A percentile compares a stretch with the other conserved stretches of the same genome.
phyloP scores from a whole-genome alignment of 805 yeast genomes.

The Candida coquimbonensis region DNA sequence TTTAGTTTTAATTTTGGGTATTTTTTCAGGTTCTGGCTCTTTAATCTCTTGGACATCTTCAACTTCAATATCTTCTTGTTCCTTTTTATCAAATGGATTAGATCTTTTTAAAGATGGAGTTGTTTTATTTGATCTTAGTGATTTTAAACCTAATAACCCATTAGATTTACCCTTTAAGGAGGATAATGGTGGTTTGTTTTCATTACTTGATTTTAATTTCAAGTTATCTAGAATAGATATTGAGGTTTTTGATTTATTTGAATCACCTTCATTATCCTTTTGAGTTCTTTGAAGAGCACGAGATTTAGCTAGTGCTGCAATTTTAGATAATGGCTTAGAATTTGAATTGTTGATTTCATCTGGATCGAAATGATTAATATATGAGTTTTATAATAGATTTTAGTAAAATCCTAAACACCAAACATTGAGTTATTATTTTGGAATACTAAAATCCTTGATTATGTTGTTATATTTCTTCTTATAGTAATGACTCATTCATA shows the following conservation, averaged over 20 bases:
- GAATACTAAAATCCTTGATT: neutral
- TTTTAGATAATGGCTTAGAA: slow-evolving; percentile 13
- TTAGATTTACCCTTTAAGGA: neutral
- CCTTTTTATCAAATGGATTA: slow-evolving; percentile 1
- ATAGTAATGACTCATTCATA: no score
- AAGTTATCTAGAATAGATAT: slow-evolving; percentile 19
- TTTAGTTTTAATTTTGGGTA: neutral
- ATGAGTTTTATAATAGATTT: no score
- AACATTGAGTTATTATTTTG: neutral
- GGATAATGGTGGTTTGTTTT: neutral
- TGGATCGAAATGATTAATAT: neutral
- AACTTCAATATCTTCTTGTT: neutral
- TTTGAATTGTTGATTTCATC: slow-evolving; percentile 8
- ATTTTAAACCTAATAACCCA: neutral
- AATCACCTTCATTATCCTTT: neutral
- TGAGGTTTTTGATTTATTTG: slow-evolving; percentile 5
- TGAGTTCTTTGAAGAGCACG: slow-evolving; percentile 13
- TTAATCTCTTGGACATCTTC: no score
- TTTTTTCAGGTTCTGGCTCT: neutral
- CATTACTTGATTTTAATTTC: slow-evolving; percentile 1
- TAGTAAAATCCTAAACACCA: neutral
- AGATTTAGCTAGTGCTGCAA: slow-evolving; percentile 19
- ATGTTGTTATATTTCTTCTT: neutral
- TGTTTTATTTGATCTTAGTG: neutral
- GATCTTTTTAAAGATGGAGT: slow-evolving; percentile 2